phyloP scores from a whole-genome alignment of 345 rosid genomes.

The Linum tenue region DNA sequence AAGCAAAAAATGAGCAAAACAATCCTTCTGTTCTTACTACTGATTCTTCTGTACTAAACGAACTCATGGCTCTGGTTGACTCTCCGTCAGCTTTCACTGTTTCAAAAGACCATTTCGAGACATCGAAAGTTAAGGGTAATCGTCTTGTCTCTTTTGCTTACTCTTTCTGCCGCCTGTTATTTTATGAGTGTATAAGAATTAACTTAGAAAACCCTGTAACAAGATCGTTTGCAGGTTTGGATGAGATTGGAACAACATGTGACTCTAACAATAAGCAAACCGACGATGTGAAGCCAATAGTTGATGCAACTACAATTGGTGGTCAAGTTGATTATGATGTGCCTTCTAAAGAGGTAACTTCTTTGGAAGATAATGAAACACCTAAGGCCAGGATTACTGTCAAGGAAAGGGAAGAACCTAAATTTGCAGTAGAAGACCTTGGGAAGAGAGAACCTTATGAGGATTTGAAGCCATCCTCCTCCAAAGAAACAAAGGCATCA shows the following conservation, averaged over 20 bases:
- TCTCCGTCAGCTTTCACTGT: slow-evolving; percentile 23
- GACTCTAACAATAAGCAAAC: slow-evolving; percentile 21
- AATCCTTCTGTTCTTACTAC: slow-evolving; percentile 14
- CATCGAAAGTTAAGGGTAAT: slow-evolving; percentile 24
- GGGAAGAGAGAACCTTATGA: neutral
- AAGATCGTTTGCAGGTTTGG: slow-evolving; percentile 24
- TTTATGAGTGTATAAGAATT: slow-evolving; percentile 3
- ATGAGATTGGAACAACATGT: slow-evolving; percentile 20
- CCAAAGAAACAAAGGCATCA: neutral
- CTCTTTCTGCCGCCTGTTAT: neutral
- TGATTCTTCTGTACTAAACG: slow-evolving; percentile 25
- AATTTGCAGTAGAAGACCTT: neutral
- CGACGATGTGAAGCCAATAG: slow-evolving; percentile 22
- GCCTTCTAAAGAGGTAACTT: slow-evolving; percentile 13
- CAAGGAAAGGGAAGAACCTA: neutral
- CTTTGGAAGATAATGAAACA: slow-evolving; percentile 12
- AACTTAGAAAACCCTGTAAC: slow-evolving; percentile 4
- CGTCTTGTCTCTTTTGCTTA: neutral
- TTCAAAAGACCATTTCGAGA: slow-evolving; percentile 16
- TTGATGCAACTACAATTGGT: slow-evolving; percentile 11
- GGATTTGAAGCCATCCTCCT: neutral
- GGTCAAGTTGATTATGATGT: slow-evolving; percentile 14
- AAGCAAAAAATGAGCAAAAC: slow-evolving; percentile 3
- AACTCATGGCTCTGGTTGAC: slow-evolving; percentile 33
- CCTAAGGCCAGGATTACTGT: neutral